Evolutionary conservation across 805 yeast species (phyloP).

Genomic region (Metschnikowia rubicola): DNA sequence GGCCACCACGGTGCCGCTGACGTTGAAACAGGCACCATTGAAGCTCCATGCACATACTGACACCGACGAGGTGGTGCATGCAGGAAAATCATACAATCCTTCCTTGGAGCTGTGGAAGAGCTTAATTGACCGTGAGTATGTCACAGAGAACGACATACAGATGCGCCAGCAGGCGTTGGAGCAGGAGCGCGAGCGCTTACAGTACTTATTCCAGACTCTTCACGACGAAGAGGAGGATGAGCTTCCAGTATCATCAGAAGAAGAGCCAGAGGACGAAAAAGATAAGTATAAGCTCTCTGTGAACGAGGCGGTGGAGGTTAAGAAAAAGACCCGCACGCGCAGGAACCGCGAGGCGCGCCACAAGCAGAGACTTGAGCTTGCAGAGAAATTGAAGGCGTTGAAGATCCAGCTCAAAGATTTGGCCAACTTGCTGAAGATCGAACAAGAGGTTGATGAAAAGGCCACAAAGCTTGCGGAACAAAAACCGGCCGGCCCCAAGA

Average conservation of each 20-base stretch:
- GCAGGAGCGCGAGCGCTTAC: slow-evolving; percentile 62
- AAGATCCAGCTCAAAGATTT: slow-evolving; percentile 61
- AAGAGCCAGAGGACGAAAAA: slow-evolving; percentile 30
- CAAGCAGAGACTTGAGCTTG: slow-evolving; percentile 54
- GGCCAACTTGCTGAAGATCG: slow-evolving; percentile 29
- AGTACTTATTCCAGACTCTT: slow-evolving; percentile 58
- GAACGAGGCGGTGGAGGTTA: slow-evolving; percentile 64
- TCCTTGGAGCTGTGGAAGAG: slow-evolving; percentile 76
- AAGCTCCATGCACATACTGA: slow-evolving; percentile 41
- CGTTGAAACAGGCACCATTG: slow-evolving; percentile 53
- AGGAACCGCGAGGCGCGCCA: slow-evolving; percentile 69
- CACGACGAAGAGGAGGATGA: slow-evolving; percentile 52
- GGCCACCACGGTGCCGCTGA: slow-evolving; percentile 51
- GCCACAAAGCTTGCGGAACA: slow-evolving; percentile 25
- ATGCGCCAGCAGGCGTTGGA: slow-evolving; percentile 57
- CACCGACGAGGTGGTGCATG: slow-evolving; percentile 52
- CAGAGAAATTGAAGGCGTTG: slow-evolving; percentile 53
- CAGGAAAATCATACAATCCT: slow-evolving; percentile 93
- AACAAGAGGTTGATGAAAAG: slow-evolving; percentile 32
- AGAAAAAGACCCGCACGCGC: slow-evolving; percentile 73
- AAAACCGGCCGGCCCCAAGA: slow-evolving; percentile 14
- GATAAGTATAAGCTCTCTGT: slow-evolving; percentile 53
- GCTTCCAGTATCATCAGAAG: slow-evolving; percentile 24
- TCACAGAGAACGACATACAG: slow-evolving; percentile 63
- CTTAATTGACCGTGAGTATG: slow-evolving; percentile 64